These are phyloP conservation scores for Fomes fomentarius DNA, from an alignment of 1,284 basidiomycete genomes.

Conservation along the genomic window DNA sequence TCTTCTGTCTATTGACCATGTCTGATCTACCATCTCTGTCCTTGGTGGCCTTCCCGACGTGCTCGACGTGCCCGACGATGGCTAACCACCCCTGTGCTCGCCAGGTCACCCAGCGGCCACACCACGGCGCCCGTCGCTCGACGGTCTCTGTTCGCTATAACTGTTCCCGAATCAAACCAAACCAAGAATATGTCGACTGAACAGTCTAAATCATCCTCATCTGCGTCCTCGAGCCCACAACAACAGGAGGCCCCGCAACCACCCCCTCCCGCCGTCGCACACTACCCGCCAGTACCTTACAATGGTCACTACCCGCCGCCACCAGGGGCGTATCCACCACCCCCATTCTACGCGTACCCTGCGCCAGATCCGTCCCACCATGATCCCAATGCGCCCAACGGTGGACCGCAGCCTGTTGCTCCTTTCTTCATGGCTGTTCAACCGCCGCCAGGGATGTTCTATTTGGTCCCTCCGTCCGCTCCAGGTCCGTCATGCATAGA, in stretches of 20 bases:
- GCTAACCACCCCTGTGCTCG: conserved; percentile 11
- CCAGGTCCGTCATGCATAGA: conserved; percentile 57
- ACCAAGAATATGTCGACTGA: conserved; percentile 30
- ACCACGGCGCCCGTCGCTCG: conserved; percentile 3
- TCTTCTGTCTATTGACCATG: conserved; percentile 8
- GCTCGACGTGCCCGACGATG: conserved; percentile 10
- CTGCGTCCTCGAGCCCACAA: conserved; percentile 27
- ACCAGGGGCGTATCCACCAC: conserved; percentile 50
- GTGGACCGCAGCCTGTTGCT: conserved; percentile 31
- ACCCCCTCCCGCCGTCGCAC: conserved; percentile 29
- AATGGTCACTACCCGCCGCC: conserved; percentile 48
- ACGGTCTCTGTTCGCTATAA: background rate
- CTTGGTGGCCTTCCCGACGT: background rate
- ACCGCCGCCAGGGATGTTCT: conserved; percentile 59
- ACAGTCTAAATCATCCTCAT: conserved; percentile 31
- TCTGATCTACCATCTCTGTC: conserved; percentile 1
- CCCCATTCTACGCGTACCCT: conserved; percentile 50
- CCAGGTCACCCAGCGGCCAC: conserved; percentile 14
- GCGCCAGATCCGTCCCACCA: conserved; percentile 44
- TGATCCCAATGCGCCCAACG: conserved; percentile 46
- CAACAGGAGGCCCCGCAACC: conserved; percentile 32
- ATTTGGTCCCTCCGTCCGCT: conserved; percentile 48
- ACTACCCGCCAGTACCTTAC: conserved; percentile 47
- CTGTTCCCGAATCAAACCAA: conserved; percentile 7
- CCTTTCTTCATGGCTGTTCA: conserved; percentile 55